Evolutionary conservation across 208 protist genomes (phyloP).

Genomic region (Naegleria gruberi): DNA sequence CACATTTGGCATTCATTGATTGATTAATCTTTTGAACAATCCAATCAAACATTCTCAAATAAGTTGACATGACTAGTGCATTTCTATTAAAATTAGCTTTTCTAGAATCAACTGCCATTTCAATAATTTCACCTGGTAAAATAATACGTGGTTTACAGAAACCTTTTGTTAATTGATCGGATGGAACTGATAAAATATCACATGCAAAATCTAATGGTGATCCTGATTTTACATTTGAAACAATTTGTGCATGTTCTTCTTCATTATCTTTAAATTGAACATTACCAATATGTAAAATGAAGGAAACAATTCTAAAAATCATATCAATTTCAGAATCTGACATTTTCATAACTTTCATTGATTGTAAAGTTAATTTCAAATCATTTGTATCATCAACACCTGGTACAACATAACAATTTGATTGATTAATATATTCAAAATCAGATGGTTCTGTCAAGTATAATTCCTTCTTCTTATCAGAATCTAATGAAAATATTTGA

Average conservation of each 20-base stretch:
- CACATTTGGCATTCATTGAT: constrained; percentile 31
- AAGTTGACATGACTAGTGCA: constrained; percentile 48
- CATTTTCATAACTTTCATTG: constrained; percentile 53
- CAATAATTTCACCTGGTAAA: background rate
- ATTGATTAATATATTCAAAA: constrained; percentile 38
- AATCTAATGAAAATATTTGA: constrained; percentile 43
- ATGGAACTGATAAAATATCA: background rate
- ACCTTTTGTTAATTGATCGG: background rate
- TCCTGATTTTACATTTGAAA: background rate
- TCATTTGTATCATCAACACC: constrained; percentile 33
- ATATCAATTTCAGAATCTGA: constrained; percentile 38
- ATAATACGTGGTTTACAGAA: background rate
- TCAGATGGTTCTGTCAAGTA: constrained; percentile 21
- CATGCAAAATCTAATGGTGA: background rate
- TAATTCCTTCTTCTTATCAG: constrained; percentile 22
- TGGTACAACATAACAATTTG: constrained; percentile 27
- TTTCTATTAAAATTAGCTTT: constrained; percentile 52
- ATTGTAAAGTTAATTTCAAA: constrained; percentile 31
- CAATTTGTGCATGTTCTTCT: background rate
- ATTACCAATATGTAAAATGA: constrained; percentile 52
- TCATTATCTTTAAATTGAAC: constrained; percentile 37
- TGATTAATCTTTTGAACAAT: constrained; percentile 38
- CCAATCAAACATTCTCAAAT: constrained; percentile 46
- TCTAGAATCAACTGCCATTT: background rate
- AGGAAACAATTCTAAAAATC: constrained; percentile 45